These are phyloP conservation scores for Wilhelminamyces savonicus DNA, from an alignment of 805 yeast species.

Conservation along the genomic window DNA sequence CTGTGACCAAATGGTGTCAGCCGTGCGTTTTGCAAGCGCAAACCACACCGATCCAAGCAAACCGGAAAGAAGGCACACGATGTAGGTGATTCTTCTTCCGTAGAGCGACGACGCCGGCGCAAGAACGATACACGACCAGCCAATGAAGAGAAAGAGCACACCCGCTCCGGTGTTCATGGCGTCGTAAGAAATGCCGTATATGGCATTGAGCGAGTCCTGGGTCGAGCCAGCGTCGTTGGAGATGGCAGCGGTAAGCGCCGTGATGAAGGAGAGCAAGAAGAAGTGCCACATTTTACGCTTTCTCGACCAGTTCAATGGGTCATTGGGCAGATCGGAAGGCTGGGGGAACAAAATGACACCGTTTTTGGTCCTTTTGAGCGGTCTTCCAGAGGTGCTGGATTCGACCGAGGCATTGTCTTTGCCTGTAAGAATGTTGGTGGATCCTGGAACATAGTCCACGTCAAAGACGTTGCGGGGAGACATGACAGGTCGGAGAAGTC, in stretches of 20 bases:
- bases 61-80: constrained; percentile 56
- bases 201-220: constrained; percentile 57
- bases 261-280: constrained; percentile 42
- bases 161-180: constrained; percentile 80
- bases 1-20: constrained; percentile 73
- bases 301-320: constrained; percentile 40
- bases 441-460: too few relatives aligned
- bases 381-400: too few relatives aligned
- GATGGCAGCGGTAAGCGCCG: constrained; percentile 67
- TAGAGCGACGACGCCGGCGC: constrained; percentile 67
- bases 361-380: constrained; percentile 16
- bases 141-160: constrained; percentile 65
- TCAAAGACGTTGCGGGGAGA: too few relatives aligned
- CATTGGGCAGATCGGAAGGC: constrained; percentile 45
- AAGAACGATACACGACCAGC: constrained; percentile 53
- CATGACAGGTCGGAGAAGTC: too few relatives aligned
- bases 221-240: constrained; percentile 71
- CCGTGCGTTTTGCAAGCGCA: constrained; percentile 45
- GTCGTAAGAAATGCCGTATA: constrained; percentile 58
- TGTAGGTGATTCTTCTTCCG: constrained; percentile 60
- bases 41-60: constrained; percentile 68
- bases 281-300: constrained; percentile 33
- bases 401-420: too few relatives aligned
- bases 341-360: constrained; percentile 40
- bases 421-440: too few relatives aligned